These are phyloP conservation scores for Lipomyces kockii DNA, from an alignment of 805 yeast species.

Conservation along the genomic window DNA sequence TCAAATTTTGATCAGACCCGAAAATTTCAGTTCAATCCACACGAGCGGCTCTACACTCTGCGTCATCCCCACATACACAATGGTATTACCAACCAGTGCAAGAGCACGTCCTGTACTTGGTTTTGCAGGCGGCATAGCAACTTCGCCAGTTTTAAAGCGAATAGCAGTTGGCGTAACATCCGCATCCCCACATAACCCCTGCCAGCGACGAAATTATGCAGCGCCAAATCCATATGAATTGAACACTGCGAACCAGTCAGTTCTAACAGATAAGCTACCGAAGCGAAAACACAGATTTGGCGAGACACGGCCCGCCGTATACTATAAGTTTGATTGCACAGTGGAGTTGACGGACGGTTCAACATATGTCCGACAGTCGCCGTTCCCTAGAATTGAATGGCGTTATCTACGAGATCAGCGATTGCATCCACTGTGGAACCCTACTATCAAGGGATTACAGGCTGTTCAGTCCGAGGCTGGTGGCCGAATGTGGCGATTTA, in stretches of 20 bases:
- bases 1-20: background rate
- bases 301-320: slow-evolving; percentile 91
- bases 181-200: background rate
- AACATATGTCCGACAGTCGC: slow-evolving; percentile 79
- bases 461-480: slow-evolving; percentile 28
- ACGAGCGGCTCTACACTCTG: background rate
- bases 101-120: background rate
- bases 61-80: background rate
- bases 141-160: background rate
- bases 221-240: slow-evolving; percentile 8
- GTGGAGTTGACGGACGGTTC: slow-evolving; percentile 97
- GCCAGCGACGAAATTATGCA: background rate
- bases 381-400: slow-evolving; percentile 84
- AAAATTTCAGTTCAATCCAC: background rate
- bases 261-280: slow-evolving; percentile 34
- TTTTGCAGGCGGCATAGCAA: background rate
- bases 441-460: slow-evolving; percentile 48
- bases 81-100: background rate
- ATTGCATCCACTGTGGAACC: slow-evolving; percentile 86
- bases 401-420: slow-evolving; percentile 88
- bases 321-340: slow-evolving; percentile 82
- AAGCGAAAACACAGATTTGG: slow-evolving; percentile 54
- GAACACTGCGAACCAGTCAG: slow-evolving; percentile 29
- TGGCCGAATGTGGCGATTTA: slow-evolving; percentile 31
- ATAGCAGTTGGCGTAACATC: background rate